Conservation (phyloP, 352 stramenopile species). For the Globisporangium splendens region DNA sequence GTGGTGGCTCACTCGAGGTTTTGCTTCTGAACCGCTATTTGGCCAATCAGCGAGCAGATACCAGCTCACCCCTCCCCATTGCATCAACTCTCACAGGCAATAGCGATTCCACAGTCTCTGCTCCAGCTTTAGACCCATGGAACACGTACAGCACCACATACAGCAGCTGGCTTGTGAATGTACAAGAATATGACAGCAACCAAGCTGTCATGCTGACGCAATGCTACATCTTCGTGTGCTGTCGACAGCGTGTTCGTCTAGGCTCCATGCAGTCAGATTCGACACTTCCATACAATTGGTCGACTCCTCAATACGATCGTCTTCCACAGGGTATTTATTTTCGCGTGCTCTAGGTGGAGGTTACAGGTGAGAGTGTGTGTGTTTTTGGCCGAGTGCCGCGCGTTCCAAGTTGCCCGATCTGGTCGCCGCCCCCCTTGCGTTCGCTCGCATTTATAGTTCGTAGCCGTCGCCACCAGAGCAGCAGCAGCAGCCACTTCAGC, state of each 20-base stretch:
- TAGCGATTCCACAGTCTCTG: not conserved
- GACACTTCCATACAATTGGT: not conserved
- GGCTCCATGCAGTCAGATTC: no score
- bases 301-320: not conserved
- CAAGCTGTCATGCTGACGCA: no score
- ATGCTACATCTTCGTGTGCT: no score
- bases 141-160: no score
- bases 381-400: slow-evolving; percentile 9
- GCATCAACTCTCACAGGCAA: slow-evolving; percentile 7
- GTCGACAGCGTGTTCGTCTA: no score
- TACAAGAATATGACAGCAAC: no score
- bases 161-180: no score
- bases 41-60: slow-evolving; percentile 4
- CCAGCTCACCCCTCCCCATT: not conserved
- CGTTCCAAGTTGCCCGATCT: slow-evolving; percentile 3
- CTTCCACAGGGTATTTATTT: not conserved
- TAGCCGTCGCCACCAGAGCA: not conserved
- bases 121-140: no score
- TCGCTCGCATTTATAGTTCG: slow-evolving; percentile 11
- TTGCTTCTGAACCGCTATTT: slow-evolving; percentile 5
- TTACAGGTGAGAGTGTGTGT: slow-evolving; percentile 8
- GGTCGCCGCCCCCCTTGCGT: not conserved
- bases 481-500: not conserved
- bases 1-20: slow-evolving; percentile 2
- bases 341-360: not conserved